Percentiles rank a stretch among this genome's conserved stretches.
Conservation (phyloP, 345 rosid species). For the Gossypium mustelinum region DNA sequence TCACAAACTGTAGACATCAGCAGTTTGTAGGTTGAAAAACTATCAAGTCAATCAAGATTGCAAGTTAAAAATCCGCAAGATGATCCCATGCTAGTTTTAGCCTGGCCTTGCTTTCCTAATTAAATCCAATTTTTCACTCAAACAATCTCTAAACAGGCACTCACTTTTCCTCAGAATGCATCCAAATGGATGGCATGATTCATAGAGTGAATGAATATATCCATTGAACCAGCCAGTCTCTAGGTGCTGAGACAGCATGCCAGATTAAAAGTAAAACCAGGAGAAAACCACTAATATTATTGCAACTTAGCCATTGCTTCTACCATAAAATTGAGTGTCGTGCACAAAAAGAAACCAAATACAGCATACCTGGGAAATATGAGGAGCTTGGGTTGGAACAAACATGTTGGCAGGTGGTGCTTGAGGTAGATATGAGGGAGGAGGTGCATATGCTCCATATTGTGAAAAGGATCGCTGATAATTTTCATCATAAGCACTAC, state of each 20-base stretch:
- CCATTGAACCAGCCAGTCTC: not conserved
- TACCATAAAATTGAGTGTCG: not conserved
- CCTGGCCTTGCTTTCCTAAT: not conserved
- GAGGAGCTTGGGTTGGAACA: constrained; percentile 63
- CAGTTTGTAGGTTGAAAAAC: not conserved
- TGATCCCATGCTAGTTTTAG: not conserved
- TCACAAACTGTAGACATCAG: not conserved
- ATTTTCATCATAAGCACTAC: constrained; percentile 52
- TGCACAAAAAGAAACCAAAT: not conserved
- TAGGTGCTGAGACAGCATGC: not conserved
- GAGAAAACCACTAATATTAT: not conserved
- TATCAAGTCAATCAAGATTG: not conserved
- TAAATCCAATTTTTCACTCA: constrained; percentile 1
- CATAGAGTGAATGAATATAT: not conserved
- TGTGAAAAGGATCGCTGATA: constrained; percentile 55
- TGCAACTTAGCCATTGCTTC: not conserved
- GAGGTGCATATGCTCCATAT: constrained; percentile 50
- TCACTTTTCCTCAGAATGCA: not conserved
- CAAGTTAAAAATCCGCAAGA: not conserved
- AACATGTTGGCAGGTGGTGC: constrained; percentile 48
- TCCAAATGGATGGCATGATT: not conserved
- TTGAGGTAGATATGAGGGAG: constrained; percentile 41
- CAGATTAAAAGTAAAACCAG: not conserved
- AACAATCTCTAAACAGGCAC: not conserved
- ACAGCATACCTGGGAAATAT: constrained; percentile 55